Percentiles rank a stretch among this genome's conserved stretches.
Conservation (phyloP, 2,329 filamentous ascomycete genomes). For the Colletotrichum euphorbiae region DNA sequence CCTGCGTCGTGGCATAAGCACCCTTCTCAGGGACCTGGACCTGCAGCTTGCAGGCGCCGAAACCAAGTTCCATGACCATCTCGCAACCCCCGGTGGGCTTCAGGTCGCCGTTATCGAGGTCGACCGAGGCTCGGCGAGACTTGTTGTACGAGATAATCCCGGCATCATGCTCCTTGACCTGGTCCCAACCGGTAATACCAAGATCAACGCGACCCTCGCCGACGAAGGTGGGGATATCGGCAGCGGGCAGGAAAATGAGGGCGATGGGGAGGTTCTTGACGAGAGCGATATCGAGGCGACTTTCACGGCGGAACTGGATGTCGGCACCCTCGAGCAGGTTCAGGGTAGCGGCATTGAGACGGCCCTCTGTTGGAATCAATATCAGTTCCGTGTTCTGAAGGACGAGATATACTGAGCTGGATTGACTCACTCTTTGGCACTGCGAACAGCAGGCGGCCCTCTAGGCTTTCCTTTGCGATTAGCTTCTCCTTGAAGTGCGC, state of each 20-base stretch:
- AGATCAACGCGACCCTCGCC: conserved; percentile 94
- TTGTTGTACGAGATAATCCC: conserved; percentile 62
- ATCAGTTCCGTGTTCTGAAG: conserved; percentile 41
- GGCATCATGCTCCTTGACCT: conserved; percentile 90
- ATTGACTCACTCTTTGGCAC: conserved; percentile 91
- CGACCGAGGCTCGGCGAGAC: conserved; percentile 60
- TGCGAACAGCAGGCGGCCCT: conserved; percentile 93
- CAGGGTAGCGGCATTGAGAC: conserved; percentile 86
- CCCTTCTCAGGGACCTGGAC: conserved; percentile 97
- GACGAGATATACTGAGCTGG: conserved; percentile 23
- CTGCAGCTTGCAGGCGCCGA: conserved; percentile 91
- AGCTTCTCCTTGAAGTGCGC: conserved; percentile 36
- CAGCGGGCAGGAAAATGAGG: conserved; percentile 95
- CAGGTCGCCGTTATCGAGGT: conserved; percentile 56
- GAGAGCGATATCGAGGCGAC: conserved; percentile 94
- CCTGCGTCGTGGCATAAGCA: conserved; percentile 72
- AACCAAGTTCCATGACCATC: conserved; percentile 89
- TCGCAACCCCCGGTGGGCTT: conserved; percentile 76
- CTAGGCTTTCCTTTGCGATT: conserved; percentile 69
- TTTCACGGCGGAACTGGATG: conserved; percentile 96
- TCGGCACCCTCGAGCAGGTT: conserved; percentile 94
- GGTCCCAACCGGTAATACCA: conserved; percentile 93
- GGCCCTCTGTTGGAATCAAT: conserved; percentile 75
- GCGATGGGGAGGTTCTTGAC: conserved; percentile 97
- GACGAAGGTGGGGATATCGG: conserved; percentile 97